Evolutionary conservation across 345 rosid genomes (phyloP), one percentile per base, ranked within the genome.

Genomic region (Mercurialis annua): DNA sequence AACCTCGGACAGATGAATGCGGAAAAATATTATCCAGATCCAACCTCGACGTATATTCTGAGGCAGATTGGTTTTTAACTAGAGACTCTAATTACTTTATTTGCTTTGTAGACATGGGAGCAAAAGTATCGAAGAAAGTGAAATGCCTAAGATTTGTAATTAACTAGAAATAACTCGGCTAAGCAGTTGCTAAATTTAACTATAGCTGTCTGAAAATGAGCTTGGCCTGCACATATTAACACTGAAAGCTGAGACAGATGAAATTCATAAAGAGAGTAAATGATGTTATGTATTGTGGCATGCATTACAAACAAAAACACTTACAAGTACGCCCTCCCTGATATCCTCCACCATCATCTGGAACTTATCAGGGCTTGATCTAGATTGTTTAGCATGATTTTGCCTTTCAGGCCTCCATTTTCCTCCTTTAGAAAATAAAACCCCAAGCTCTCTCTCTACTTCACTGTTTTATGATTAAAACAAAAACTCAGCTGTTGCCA

Each of bases 311-410:
- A 53, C 26, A 24, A 4, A 29, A 68, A 55, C 24, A 72, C 88
- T 83, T 86, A 93, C 97, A 64, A 94, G 86, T 17, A 89, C 92
- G 70, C 99, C 98, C 68, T 93, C 94, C 53, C 85, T 82, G 49
- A 90, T 62, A 80, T 93, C 98, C 81, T 93, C 98, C 44, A 93
- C 98, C 66, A 87, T 86, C 98, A 93, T 90, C 77, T 84, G 90
- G 66, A 93, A 93, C 80, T 89, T 40, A 40, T 40, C 85, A 3
- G 85, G 85, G 61, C 86, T 86, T 18, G 73, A 55, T 74, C 86
- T 85, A 43, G 91, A 65, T 55, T 84, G 89, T 58, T 86, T 87
- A 54, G 76, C 64, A 77, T 82, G 84, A 68, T 79, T 85, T 57
- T 84, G 85, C 30, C 70, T 51, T 63, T 73, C 78, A 67, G 90